Base-by-base conservation (phyloP, 352 stramenopile species). In the Phytophthora pini region DNA sequence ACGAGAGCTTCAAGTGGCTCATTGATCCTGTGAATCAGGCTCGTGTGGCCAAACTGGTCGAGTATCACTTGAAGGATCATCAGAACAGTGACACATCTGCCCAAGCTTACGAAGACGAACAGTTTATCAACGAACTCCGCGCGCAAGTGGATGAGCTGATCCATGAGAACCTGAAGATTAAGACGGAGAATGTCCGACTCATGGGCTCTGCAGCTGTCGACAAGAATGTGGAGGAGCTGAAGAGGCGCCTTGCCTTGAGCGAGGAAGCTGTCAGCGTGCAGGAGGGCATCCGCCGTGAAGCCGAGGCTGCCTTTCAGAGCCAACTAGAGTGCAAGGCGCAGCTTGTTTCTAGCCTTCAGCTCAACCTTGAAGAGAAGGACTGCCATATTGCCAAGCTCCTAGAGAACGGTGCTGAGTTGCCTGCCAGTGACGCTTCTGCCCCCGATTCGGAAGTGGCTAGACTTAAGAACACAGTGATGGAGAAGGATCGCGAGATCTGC, bases 401-500 rank as follows among this genome's bases (percentile, higher is more conserved):
- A n/a, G 65, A 74, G 41, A 76, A 75, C 39, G 67, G 79, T 1
- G 27, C 34, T 72, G 24, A 79, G 64, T 49, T 79, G 50, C 65
- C 74, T 34, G 62, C 75, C 24, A 68, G 61, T 56, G 71, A 76
- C 32, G 38, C 63, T 17, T 38, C 1, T 71, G 56, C 24, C 61
- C 70, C 40, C 50, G 65, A 65, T 51, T 74, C 74, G 40, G 79
- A 90, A 40, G 63, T 90, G 31, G 67, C 76, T 43, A 58, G 73
- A 26, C 75, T 93, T 34, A 69, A 68, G n/a, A 63, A 58, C 13
- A 69, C 74, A 15, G 61, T 93, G 26, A 72, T 83, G 53, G 85
- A 91, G 55, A 94, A 92, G 61, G 83, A 94, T 29, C 80, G 82
- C n/a, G 83, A 94, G 66, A 92, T 94, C 36, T 94, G 85, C 66